Evolutionary conservation across 805 yeast species (phyloP).

Genomic region (Saccharomyces paradoxus): DNA sequence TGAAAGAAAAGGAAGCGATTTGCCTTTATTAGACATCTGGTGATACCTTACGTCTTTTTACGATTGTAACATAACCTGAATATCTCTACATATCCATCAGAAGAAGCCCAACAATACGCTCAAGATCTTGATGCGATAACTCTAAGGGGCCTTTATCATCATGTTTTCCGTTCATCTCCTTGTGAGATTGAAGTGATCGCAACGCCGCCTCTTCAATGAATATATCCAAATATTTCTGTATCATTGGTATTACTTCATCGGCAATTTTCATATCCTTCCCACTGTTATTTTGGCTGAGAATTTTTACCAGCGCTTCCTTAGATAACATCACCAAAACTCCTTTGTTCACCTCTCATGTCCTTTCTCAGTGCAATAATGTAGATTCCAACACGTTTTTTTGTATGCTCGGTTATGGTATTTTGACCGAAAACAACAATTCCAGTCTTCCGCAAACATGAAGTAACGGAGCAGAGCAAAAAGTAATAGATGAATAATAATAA

Average conservation of each 20-base stretch:
- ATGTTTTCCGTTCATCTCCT: not conserved
- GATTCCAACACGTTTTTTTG: not conserved
- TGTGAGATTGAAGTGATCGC: slow-evolving; percentile 22
- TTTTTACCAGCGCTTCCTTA: slow-evolving; percentile 19
- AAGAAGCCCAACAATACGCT: slow-evolving; percentile 25
- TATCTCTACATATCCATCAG: slow-evolving; percentile 24
- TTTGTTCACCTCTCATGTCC: not conserved
- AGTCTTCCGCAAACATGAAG: not conserved
- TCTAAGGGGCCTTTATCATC: slow-evolving; percentile 4
- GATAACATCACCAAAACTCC: slow-evolving; percentile 6
- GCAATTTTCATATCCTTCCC: slow-evolving; percentile 17
- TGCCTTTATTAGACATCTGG: not conserved
- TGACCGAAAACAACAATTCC: not conserved
- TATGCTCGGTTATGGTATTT: not conserved
- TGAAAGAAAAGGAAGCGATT: not conserved
- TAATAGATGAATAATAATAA: not conserved
- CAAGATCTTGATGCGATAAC: slow-evolving; percentile 24
- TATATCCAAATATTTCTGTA: slow-evolving; percentile 22
- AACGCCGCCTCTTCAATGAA: slow-evolving; percentile 26
- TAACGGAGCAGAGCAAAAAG: not conserved
- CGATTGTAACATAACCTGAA: not conserved
- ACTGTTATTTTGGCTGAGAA: slow-evolving; percentile 16
- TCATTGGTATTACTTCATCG: slow-evolving; percentile 13
- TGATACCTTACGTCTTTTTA: not conserved
- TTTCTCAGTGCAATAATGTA: not conserved